Evolutionary conservation across 2,329 filamentous ascomycete genomes (phyloP).

Genomic region (Dactylellina sp.): DNA sequence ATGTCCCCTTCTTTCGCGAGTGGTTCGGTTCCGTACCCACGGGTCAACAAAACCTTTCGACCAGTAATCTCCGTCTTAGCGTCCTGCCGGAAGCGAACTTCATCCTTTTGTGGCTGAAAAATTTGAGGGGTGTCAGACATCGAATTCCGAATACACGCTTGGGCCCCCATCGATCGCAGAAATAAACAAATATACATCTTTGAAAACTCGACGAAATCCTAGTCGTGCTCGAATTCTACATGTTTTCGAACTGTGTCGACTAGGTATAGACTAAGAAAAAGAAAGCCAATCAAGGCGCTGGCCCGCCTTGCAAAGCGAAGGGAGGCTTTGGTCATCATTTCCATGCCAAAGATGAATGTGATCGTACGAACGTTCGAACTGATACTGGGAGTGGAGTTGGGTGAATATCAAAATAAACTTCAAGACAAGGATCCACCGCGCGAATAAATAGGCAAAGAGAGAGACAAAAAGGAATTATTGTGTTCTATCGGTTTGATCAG

Average conservation of each 20-base stretch:
- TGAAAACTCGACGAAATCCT: background rate
- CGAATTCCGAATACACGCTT: background rate
- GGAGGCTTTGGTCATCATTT: too few relatives aligned
- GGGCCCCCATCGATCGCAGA: too few relatives aligned
- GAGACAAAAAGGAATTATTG: too few relatives aligned
- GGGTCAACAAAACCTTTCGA: too few relatives aligned
- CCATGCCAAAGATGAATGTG: background rate
- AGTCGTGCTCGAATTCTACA: background rate
- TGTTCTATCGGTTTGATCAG: too few relatives aligned
- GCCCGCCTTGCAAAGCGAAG: too few relatives aligned
- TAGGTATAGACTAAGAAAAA: too few relatives aligned
- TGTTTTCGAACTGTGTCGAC: background rate
- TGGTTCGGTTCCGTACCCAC: background rate
- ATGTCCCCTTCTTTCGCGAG: background rate
- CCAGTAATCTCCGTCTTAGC: background rate
- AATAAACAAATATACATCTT: background rate
- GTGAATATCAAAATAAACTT: background rate
- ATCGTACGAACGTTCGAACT: background rate
- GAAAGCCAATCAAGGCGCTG: too few relatives aligned
- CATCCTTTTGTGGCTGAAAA: background rate
- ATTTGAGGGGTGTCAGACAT: background rate
- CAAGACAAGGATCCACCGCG: background rate
- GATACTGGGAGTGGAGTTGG: background rate
- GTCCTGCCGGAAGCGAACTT: too few relatives aligned
- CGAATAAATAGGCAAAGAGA: too few relatives aligned